These are phyloP conservation scores for Rhodotorula paludigena DNA, from an alignment of 768 basidiomycete species.

Conservation along the genomic window DNA sequence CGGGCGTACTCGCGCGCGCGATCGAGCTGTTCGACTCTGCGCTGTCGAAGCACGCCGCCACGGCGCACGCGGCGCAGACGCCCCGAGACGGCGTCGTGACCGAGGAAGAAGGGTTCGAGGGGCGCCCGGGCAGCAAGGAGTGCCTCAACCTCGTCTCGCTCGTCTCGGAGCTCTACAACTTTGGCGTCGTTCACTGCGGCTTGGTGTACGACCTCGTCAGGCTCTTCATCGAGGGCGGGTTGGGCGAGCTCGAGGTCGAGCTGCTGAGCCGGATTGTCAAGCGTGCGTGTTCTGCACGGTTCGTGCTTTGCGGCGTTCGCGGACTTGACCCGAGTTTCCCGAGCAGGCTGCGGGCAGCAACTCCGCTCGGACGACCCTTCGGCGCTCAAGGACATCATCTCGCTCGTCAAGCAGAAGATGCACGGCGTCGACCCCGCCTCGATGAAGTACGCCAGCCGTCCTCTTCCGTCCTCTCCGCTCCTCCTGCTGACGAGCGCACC, in stretches of 20 bases:
- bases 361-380: slow-evolving; percentile 86
- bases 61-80: neutral
- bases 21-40: slow-evolving; percentile 27
- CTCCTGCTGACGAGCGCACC: too few relatives aligned
- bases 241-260: slow-evolving; percentile 79
- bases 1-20: slow-evolving; percentile 22
- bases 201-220: slow-evolving; percentile 89
- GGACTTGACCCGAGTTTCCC: neutral
- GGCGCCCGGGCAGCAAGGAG: slow-evolving; percentile 64
- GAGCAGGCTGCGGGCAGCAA: slow-evolving; percentile 79
- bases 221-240: slow-evolving; percentile 57
- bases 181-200: slow-evolving; percentile 81
- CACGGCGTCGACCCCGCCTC: slow-evolving; percentile 52
- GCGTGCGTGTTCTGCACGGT: slow-evolving; percentile 51
- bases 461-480: neutral
- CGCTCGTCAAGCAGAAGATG: slow-evolving; percentile 69
- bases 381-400: slow-evolving; percentile 83
- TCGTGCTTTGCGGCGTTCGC: neutral
- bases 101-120: slow-evolving; percentile 26
- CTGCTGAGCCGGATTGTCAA: slow-evolving; percentile 75
- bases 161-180: slow-evolving; percentile 89
- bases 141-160: slow-evolving; percentile 80
- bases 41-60: slow-evolving; percentile 12
- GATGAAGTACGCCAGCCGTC: slow-evolving; percentile 54
- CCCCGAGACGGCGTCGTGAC: neutral